phyloP scores from a whole-genome alignment of 495 filamentous ascomycete species.

The Penicillium cinerascens region DNA sequence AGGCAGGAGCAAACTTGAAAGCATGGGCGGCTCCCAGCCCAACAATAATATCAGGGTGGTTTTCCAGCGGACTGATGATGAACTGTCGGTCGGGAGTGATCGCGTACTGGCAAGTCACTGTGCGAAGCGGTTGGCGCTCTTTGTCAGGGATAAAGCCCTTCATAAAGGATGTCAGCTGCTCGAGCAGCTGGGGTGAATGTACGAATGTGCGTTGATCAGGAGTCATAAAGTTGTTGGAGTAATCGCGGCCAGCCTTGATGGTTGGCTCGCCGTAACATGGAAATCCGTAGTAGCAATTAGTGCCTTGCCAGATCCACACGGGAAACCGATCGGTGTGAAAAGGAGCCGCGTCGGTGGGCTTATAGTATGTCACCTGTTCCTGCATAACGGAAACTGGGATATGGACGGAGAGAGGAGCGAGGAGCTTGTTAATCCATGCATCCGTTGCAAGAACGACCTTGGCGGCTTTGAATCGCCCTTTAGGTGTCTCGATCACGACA shows the following conservation, averaged over 20 bases:
- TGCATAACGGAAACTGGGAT: conserved; percentile 31
- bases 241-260: conserved; percentile 29
- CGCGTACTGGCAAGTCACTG: conserved; percentile 28
- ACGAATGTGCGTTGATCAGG: conserved; percentile 30
- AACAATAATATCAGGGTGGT: conserved; percentile 23
- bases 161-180: conserved; percentile 21
- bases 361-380: conserved; percentile 32
- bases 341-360: conserved; percentile 17
- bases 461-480: conserved; percentile 18
- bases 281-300: conserved; percentile 26
- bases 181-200: conserved; percentile 19
- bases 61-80: conserved; percentile 24
- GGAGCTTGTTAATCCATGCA: conserved; percentile 29
- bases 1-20: conserved; percentile 31
- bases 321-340: conserved; percentile 22
- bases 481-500: conserved; percentile 24
- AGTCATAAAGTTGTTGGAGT: conserved; percentile 27
- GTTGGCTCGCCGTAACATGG: conserved; percentile 29
- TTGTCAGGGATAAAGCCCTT: conserved; percentile 21
- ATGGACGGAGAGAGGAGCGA: conserved; percentile 20
- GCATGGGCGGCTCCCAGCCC: conserved; percentile 31
- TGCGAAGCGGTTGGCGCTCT: conserved; percentile 23
- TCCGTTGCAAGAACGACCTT: conserved; percentile 29
- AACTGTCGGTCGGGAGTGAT: conserved; percentile 31
- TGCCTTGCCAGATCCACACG: conserved; percentile 28